Evolutionary conservation across 2,329 filamentous ascomycete species (phyloP), one percentile per base, ranked within the genome.

Genomic region (Talaromyces sp.): DNA sequence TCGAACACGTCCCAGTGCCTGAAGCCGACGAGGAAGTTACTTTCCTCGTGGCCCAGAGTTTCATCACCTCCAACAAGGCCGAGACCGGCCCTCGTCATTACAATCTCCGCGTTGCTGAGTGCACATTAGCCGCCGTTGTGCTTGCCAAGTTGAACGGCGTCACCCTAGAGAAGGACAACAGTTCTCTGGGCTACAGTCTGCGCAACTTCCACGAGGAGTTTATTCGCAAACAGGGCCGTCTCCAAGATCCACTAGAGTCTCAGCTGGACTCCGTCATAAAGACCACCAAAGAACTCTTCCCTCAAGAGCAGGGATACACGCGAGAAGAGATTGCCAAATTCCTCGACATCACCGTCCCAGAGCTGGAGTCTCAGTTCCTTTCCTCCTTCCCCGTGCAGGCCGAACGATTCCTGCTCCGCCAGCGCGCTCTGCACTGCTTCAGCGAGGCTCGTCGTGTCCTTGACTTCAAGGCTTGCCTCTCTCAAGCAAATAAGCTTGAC

Each of bases 61-160:
- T 96, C 73, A 90, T 99, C 63, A 89, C 89, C 17, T 91, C 93
- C 5, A 93, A 98, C 81, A 99, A 99, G 79, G 91, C 95, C 71
- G 90, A 93, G 64, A 96, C 93, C 1, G 95, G 89, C 0, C 93
- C 93, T 0, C 88, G 96, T 65, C 92, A 93, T 82, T 99, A 98
- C 82, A 99, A 99, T 75, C 85, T 99, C 27, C 89, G 95, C 30
- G 95, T 99, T 1, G 95, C 97, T 42, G 95, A 99, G 78, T 96
- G 92, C 79, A 95, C 90, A 59, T 84, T 99, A 33, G 95, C 95
- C 3, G 92, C 95, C 3, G 80, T 84, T 17, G 82, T 88, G 32
- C 76, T 89, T 2, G 82, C 85, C 47, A 87, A 86, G 67, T 80
- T 82, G 47, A 81, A 86, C 63, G 79, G 79, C 2, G 71, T 89